These are phyloP conservation scores for Clitocybe nebularis DNA, from an alignment of 1,284 basidiomycete species.

Conservation along the genomic window DNA sequence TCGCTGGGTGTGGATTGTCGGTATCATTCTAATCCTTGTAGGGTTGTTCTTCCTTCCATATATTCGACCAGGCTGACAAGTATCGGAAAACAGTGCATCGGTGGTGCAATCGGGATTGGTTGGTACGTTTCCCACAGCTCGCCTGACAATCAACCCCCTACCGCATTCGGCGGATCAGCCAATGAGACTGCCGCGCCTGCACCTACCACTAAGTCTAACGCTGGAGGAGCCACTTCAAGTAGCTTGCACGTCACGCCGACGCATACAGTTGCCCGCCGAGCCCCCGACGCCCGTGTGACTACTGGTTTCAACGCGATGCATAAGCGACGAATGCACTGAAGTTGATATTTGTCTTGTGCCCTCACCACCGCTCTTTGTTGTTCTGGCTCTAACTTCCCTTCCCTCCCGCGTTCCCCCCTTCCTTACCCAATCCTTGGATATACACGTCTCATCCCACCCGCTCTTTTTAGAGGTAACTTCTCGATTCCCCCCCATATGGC, in stretches of 20 bases:
- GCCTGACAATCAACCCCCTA: conserved; percentile 47
- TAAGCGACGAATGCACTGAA: conserved; percentile 10
- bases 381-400: too few species aligned
- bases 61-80: conserved; percentile 3
- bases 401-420: too few species aligned
- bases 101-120: conserved; percentile 53
- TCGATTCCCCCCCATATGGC: not conserved
- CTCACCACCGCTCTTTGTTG: too few species aligned
- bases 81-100: conserved; percentile 36
- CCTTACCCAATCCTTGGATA: not conserved
- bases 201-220: conserved; percentile 5
- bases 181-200: conserved; percentile 33
- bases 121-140: conserved; percentile 54
- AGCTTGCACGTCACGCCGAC: conserved; percentile 32
- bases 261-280: conserved; percentile 29
- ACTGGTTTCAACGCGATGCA: conserved; percentile 1
- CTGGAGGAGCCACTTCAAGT: conserved; percentile 8
- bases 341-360: conserved; percentile 3
- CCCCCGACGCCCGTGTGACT: conserved; percentile 3
- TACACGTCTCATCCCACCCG: too few species aligned
- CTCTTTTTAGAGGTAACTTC: not conserved
- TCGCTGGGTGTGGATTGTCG: conserved; percentile 68
- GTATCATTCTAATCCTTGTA: conserved; percentile 53
- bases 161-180: conserved; percentile 64
- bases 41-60: conserved; percentile 25